Percentiles rank a stretch among this genome's conserved stretches.
These are phyloP conservation scores for Skeletonema menzelii DNA, from an alignment of 108 stramenopile species.

Conservation along the genomic window DNA sequence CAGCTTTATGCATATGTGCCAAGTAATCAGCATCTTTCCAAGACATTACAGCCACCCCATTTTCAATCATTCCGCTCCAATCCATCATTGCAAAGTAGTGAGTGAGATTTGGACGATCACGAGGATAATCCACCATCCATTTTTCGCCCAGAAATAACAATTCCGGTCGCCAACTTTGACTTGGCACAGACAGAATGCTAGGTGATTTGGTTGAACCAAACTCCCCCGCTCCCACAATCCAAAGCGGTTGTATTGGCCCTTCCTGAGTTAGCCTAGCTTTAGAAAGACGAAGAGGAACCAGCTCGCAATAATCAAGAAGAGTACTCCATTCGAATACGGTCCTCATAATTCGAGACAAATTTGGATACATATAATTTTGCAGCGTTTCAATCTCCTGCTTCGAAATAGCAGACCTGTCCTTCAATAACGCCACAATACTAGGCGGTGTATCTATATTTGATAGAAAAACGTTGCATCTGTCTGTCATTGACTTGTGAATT, in stretches of 20 bases:
- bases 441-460: not conserved
- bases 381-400: not conserved
- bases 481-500: not conserved
- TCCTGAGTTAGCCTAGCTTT: not conserved
- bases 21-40: not conserved
- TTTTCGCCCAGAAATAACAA: slow-evolving; percentile 1
- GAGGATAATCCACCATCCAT: slow-evolving; percentile 4
- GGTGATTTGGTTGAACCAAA: slow-evolving; percentile 2
- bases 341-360: not conserved
- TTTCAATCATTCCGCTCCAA: not conserved
- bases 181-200: not conserved
- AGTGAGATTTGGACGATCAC: not conserved
- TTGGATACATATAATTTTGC: not conserved
- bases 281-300: not conserved
- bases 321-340: not conserved
- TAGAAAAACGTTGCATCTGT: not conserved
- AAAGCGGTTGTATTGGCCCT: not conserved
- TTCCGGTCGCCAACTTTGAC: not conserved
- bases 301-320: not conserved
- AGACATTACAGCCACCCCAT: not conserved
- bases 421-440: not conserved
- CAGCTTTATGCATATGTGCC: not conserved
- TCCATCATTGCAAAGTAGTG: not conserved
- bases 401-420: not conserved
- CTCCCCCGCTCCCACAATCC: slow-evolving; percentile 1